A percentile compares a stretch with the other conserved stretches of the same genome.
Conservation (phyloP, 306 rosid species). For the Phaseolus lunatus region DNA sequence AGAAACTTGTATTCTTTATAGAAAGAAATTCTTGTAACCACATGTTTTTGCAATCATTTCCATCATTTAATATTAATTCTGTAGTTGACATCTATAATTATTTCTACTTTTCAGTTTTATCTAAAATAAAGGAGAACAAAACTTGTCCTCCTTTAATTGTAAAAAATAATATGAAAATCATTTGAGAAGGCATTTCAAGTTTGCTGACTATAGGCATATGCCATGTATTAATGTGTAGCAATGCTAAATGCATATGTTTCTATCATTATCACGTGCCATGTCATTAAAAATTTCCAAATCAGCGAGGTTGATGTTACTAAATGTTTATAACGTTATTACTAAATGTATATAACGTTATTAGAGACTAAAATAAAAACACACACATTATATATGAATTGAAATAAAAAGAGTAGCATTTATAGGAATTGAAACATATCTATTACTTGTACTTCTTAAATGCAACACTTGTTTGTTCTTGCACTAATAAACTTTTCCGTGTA, state of each 20-base stretch:
- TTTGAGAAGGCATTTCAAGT: constrained; percentile 5
- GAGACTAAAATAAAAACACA: too few species aligned
- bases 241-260: not conserved
- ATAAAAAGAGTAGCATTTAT: too few species aligned
- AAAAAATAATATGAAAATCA: not conserved
- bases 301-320: too few species aligned
- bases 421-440: too few species aligned
- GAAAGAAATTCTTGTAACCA: constrained; percentile 16
- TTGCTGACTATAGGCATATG: not conserved
- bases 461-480: too few species aligned
- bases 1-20: constrained; percentile 8
- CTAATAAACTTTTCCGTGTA: too few species aligned
- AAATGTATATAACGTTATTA: too few species aligned
- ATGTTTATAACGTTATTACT: too few species aligned
- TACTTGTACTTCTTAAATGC: too few species aligned
- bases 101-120: not conserved
- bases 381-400: too few species aligned
- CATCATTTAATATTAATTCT: not conserved
- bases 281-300: too few species aligned
- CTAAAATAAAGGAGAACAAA: not conserved
- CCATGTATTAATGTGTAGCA: not conserved
- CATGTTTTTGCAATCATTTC: not conserved
- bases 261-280: too few species aligned
- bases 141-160: not conserved
- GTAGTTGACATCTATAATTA: not conserved